These are phyloP conservation scores for Fusarium brevicatenulatum DNA, from an alignment of 2,329 filamentous ascomycete species.

Conservation along the genomic window DNA sequence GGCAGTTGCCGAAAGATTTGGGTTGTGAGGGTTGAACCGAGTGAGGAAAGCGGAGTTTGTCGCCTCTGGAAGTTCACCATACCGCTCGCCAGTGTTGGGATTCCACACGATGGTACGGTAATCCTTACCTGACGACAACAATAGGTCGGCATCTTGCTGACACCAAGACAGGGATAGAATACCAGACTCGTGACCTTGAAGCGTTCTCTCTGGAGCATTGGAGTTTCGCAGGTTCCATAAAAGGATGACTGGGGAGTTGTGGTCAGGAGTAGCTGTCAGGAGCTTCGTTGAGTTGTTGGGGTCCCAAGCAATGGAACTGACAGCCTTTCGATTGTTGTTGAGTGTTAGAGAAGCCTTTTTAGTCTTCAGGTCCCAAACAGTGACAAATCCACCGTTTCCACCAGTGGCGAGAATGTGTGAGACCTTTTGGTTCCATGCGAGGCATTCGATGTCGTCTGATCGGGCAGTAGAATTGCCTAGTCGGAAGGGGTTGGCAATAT, in stretches of 20 bases:
- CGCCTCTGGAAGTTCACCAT: slow-evolving; percentile 94
- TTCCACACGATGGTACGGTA: slow-evolving; percentile 98
- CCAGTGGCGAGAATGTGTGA: slow-evolving; percentile 96
- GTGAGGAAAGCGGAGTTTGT: slow-evolving; percentile 99
- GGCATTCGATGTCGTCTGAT: slow-evolving; percentile 92
- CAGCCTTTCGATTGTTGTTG: slow-evolving; percentile 93
- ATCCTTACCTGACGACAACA: slow-evolving; percentile 96
- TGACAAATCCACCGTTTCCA: slow-evolving; percentile 92
- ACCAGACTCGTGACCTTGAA: slow-evolving; percentile 93
- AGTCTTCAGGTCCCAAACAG: slow-evolving; percentile 97
- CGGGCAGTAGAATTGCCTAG: slow-evolving; percentile 88
- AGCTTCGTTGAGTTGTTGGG: slow-evolving; percentile 95
- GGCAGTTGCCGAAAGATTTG: slow-evolving; percentile 90
- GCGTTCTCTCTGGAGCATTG: slow-evolving; percentile 87
- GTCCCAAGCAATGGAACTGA: slow-evolving; percentile 97
- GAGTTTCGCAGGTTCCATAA: slow-evolving; percentile 97
- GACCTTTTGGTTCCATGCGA: slow-evolving; percentile 99
- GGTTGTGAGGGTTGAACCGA: slow-evolving; percentile 92
- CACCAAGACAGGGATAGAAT: slow-evolving; percentile 97
- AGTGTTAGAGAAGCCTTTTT: slow-evolving; percentile 97
- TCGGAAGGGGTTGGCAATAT: slow-evolving; percentile 86
- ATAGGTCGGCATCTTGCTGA: slow-evolving; percentile 84
- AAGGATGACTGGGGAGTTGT: slow-evolving; percentile 86
- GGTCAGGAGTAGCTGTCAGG: slow-evolving; percentile 89
- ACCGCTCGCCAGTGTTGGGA: slow-evolving; percentile 85